Conservation (phyloP, 768 basidiomycete genomes). For the Russula virescens region DNA sequence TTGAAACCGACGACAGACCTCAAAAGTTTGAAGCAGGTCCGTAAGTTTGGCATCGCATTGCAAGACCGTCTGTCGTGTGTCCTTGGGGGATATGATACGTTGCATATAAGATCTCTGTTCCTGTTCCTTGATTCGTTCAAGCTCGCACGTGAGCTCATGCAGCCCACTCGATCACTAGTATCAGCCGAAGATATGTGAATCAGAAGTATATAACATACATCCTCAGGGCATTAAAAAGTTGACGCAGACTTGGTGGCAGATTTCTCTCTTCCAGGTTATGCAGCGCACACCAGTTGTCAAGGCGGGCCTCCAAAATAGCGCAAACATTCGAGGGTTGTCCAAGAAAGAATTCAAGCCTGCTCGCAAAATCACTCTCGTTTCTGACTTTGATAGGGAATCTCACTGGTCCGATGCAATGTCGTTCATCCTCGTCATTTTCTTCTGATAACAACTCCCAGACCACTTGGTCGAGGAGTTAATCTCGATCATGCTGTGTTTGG, state of each 20-base stretch:
- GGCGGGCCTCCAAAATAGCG: constrained; percentile 30
- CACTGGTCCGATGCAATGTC: constrained; percentile 38
- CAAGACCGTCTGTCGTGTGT: neutral
- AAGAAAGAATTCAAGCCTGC: constrained; percentile 31
- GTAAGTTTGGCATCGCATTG: neutral
- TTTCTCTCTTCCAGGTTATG: neutral
- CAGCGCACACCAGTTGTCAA: neutral
- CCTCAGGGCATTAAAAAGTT: neutral
- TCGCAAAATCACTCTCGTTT: constrained; percentile 29
- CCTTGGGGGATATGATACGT: neutral
- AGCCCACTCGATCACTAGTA: neutral
- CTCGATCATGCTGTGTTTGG: constrained; percentile 40
- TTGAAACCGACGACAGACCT: neutral
- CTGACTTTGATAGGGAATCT: constrained; percentile 43
- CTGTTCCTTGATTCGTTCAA: neutral
- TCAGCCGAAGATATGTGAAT: too few species aligned
- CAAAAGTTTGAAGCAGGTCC: neutral
- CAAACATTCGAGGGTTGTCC: constrained; percentile 29
- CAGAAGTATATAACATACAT: neutral
- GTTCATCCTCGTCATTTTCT: too few species aligned
- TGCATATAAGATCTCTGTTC: too few species aligned
- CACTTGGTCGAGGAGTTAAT: constrained; percentile 34
- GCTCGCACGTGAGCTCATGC: neutral
- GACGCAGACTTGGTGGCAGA: neutral
- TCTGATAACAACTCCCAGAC: constrained; percentile 27